Base-by-base conservation (phyloP, 768 basidiomycete species). In the Paxillus involutus region DNA sequence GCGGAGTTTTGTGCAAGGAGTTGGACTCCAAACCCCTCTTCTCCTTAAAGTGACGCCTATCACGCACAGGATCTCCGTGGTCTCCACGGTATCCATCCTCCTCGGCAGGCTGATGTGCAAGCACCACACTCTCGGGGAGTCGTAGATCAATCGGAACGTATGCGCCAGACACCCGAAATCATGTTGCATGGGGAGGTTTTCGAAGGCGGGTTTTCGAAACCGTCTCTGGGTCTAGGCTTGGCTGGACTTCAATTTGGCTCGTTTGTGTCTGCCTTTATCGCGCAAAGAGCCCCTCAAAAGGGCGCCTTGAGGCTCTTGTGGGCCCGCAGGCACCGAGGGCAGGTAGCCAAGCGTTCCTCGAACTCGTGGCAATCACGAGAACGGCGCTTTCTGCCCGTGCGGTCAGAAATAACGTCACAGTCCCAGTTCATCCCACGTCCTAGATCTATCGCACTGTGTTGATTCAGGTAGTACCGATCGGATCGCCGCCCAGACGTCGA, bases 61-160 rank as follows among this genome's bases (percentile, higher is more conserved):
- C 56, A 71, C 81, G 62, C 61, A 81, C 82, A 75, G 74, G 74
- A 73, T 60, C 26, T 26, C 26, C 26, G 0, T 4, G 26, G 6
- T 26, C 4, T 26, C 26, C 26, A 5, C 26, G 2, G 26, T 26
- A 55, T 69, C 60, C 60, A 63, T 57, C 49, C 63, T 83, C 68
- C 75, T 80, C 80, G 85, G 84, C 83, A 83, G 85, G 84, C 80
- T 78, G 85, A 86, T 83, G 83, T 86, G 83, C 84, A 21, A 21
- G 21, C 84, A 86, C 82, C 72, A 79, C 82, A 84, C 64, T 61
- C 26, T 26, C 61, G 73, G 74, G 73, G 71, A 81, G 77, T 79
- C 76, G 71, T 81, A 77, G 78, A 86, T 81, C 82, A 84, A 5
- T 6, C 26, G 6, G 26, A 26, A 26, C 26, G 26, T 83, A 83